Evolutionary conservation across 2,329 filamentous ascomycete genomes (phyloP).

Genomic region (Chaetomium sp.): DNA sequence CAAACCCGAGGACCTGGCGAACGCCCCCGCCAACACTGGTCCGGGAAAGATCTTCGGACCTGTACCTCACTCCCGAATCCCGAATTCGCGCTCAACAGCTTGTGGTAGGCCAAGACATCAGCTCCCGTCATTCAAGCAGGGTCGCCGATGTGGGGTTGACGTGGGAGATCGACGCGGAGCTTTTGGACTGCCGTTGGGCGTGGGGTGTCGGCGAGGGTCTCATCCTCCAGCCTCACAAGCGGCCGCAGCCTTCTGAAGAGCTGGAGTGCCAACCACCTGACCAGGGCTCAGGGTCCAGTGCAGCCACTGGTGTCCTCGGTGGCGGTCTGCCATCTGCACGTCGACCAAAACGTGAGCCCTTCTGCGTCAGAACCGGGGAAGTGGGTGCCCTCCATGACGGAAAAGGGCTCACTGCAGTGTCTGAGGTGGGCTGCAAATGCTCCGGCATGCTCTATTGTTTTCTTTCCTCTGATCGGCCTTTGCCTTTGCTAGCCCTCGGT

Average conservation of each 20-base stretch:
- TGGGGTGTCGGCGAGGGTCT: constrained; percentile 19
- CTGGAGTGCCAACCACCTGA: constrained; percentile 22
- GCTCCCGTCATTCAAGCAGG: neutral
- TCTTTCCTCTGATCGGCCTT: neutral
- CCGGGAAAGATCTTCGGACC: neutral
- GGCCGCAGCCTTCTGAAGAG: neutral
- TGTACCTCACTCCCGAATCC: neutral
- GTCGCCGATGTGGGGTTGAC: constrained; percentile 18
- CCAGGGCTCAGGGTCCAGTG: constrained; percentile 17
- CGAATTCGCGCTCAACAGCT: neutral
- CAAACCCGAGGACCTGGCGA: constrained; percentile 3
- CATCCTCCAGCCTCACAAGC: constrained; percentile 11
- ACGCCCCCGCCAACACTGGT: neutral
- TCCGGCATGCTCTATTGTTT: neutral
- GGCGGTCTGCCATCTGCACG: constrained; percentile 32
- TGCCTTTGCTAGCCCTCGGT: neutral
- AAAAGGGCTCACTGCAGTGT: constrained; percentile 13
- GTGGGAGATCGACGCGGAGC: constrained; percentile 24
- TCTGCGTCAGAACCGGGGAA: constrained; percentile 20
- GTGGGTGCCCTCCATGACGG: constrained; percentile 4
- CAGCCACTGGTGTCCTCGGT: constrained; percentile 30
- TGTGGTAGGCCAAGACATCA: neutral
- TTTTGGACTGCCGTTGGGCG: constrained; percentile 17
- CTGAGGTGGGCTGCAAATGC: neutral
- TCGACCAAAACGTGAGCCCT: constrained; percentile 32